These are phyloP conservation scores for Medicago arabica DNA, from an alignment of 306 rosid genomes.

Conservation along the genomic window DNA sequence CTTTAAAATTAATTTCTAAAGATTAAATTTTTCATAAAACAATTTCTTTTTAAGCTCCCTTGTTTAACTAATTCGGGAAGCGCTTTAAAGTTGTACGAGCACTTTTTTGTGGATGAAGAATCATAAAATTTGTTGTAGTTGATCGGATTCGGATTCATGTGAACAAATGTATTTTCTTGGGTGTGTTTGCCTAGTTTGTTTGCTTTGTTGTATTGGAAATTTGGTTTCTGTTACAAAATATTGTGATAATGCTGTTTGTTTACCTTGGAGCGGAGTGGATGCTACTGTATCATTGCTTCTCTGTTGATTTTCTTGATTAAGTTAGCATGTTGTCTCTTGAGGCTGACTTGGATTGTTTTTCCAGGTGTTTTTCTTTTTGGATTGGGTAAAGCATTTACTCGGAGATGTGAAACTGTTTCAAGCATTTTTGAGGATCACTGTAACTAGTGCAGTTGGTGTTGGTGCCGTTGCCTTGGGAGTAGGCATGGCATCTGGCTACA, in stretches of 20 bases:
- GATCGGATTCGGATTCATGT: not conserved
- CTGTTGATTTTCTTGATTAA: no score
- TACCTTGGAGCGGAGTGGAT: no score
- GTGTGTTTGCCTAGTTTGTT: conserved; percentile 15
- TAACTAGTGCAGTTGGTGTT: conserved; percentile 74
- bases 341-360: conserved; percentile 39
- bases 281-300: no score
- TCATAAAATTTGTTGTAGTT: not conserved
- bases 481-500: conserved; percentile 93
- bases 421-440: conserved; percentile 94
- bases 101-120: not conserved
- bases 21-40: not conserved
- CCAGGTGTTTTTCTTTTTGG: conserved; percentile 92
- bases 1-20: not conserved
- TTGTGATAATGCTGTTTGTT: conserved; percentile 1
- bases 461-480: conserved; percentile 91
- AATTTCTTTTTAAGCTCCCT: not conserved
- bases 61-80: not conserved
- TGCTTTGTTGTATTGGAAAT: conserved; percentile 10
- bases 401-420: conserved; percentile 80
- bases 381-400: conserved; percentile 88
- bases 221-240: not conserved
- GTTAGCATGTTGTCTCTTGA: conserved; percentile 12
- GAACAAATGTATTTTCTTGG: conserved; percentile 1
- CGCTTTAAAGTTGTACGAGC: not conserved